A percentile compares a stretch with the other conserved stretches of the same genome.
Evolutionary conservation across 139 green algal species (phyloP).

Genomic region (Haematococcus sp.): DNA sequence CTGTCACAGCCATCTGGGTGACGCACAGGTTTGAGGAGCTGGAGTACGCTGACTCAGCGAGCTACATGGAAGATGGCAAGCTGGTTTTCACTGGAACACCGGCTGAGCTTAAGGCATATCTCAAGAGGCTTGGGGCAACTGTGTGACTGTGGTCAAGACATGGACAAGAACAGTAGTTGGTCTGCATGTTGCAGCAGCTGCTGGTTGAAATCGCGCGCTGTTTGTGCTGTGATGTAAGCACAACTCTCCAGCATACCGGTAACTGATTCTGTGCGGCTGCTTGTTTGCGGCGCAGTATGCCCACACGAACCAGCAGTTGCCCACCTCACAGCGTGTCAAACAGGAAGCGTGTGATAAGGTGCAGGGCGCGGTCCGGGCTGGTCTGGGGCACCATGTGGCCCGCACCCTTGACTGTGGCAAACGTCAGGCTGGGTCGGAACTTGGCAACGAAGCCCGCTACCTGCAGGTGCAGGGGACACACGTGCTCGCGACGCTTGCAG

Average conservation of each 20-base stretch:
- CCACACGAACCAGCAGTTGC: too few species aligned
- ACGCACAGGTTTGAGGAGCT: conserved; percentile 93
- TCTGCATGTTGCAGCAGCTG: too few species aligned
- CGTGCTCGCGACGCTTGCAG: too few species aligned
- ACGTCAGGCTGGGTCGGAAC: conserved; percentile 61
- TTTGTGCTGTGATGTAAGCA: too few species aligned
- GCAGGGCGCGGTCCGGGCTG: conserved; percentile 63
- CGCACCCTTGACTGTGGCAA: conserved; percentile 71
- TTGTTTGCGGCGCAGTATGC: too few species aligned
- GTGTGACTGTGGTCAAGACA: conserved; percentile 20
- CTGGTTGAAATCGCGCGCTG: too few species aligned
- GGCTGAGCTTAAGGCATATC: conserved; percentile 35
- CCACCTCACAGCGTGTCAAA: too few species aligned
- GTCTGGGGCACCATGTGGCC: conserved; percentile 82
- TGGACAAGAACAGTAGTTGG: too few species aligned
- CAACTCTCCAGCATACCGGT: too few species aligned
- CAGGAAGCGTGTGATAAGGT: conserved; percentile 62
- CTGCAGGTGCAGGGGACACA: conserved; percentile 46
- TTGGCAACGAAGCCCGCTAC: conserved; percentile 67
- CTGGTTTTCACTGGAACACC: conserved; percentile 69
- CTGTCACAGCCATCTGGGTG: conserved; percentile 91
- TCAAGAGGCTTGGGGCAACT: conserved; percentile 49
- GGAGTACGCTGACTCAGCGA: conserved; percentile 80
- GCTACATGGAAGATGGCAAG: conserved; percentile 82
- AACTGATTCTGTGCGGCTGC: too few species aligned